Base-by-base conservation (phyloP, 768 basidiomycete species). In the Panus rudis region DNA sequence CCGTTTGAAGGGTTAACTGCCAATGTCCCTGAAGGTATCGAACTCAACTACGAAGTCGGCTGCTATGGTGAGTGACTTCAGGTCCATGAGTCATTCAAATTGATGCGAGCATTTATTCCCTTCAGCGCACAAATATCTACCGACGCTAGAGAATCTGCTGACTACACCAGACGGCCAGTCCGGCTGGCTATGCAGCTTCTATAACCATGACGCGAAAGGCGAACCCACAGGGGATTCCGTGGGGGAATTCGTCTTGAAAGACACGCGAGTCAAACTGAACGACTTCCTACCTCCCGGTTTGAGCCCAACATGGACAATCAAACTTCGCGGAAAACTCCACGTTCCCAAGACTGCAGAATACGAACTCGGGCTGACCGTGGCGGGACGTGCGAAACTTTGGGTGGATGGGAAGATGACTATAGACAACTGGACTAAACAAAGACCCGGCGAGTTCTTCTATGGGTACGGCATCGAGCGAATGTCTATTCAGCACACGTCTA, bases 361-460 rank as follows among this genome's bases (percentile, higher is more conserved):
- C 51, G 78, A 81, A 57, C 59, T 81, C n/a, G 78, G 80, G 3
- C 55, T 81, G 44, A 78, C 78, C 13, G 79, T 81, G 8, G 72
- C 78, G 23, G 79, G 79, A 6, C 70, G 78, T 20, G 79, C 78
- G 4, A 81, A 81, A 59, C 62, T 89, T 2, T 86, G 70, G 63
- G 59, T 87, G 22, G 54, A 82, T 37, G 76, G 71, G 8, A 57
- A 75, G 51, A 56, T 82, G 41, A 64, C 72, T 14, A 76, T 86
- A 35, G 82, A 86, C 54, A 84, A 85, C 54, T 83, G 81, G 73
- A 80, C 76, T 7, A 74, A 75, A 50, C 81, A 84, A 59, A 69
- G 69, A 2, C 75, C 74, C 1, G 80, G 82, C 0, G 81, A 82
- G 48, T 78, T 81, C 63, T 83, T 81, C 61, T 82, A 82, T 49